Percentiles rank a stretch among this genome's conserved stretches.
Conservation (phyloP, 2,329 filamentous ascomycete genomes). For the Catunica adiposa region DNA sequence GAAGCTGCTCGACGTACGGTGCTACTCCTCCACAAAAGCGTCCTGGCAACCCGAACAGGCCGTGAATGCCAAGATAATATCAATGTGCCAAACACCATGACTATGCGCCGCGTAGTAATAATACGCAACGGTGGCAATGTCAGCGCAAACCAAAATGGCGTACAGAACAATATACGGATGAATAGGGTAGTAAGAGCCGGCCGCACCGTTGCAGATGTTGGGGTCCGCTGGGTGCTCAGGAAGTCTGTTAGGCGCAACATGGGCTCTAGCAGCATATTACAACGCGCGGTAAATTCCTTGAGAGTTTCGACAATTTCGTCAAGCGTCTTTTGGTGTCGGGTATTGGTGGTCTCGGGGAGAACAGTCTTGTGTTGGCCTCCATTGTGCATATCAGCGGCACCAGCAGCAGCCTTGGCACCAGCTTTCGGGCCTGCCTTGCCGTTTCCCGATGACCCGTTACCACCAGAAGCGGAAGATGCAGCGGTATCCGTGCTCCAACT, state of each 20-base stretch:
- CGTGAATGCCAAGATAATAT: constrained; percentile 83
- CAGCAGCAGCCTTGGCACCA: constrained; percentile 17
- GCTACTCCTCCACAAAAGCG: constrained; percentile 78
- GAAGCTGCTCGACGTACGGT: constrained; percentile 52
- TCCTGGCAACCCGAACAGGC: constrained; percentile 67
- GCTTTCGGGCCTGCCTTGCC: constrained; percentile 20
- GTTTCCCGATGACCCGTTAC: constrained; percentile 11
- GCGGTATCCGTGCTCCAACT: constrained; percentile 43
- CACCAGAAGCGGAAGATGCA: constrained; percentile 11
- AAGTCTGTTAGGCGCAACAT: constrained; percentile 83
- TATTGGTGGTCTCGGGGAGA: constrained; percentile 41
- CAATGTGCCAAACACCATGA: constrained; percentile 74
- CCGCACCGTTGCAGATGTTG: constrained; percentile 77
- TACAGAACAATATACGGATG: constrained; percentile 72
- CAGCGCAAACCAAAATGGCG: constrained; percentile 71
- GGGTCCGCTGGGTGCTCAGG: constrained; percentile 73
- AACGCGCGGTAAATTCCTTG: constrained; percentile 75
- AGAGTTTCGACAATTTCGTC: constrained; percentile 95
- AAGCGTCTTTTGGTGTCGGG: constrained; percentile 77
- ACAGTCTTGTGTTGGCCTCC: constrained; percentile 23
- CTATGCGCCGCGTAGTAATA: constrained; percentile 69
- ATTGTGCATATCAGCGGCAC: constrained; percentile 15
- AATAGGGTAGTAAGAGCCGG: constrained; percentile 83
- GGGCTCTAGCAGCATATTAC: constrained; percentile 82
- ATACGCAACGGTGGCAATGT: constrained; percentile 70